Evolutionary conservation across 2,329 filamentous ascomycete genomes (phyloP), one percentile per base, ranked within the genome.

Genomic region (Aureobasidium sp.): DNA sequence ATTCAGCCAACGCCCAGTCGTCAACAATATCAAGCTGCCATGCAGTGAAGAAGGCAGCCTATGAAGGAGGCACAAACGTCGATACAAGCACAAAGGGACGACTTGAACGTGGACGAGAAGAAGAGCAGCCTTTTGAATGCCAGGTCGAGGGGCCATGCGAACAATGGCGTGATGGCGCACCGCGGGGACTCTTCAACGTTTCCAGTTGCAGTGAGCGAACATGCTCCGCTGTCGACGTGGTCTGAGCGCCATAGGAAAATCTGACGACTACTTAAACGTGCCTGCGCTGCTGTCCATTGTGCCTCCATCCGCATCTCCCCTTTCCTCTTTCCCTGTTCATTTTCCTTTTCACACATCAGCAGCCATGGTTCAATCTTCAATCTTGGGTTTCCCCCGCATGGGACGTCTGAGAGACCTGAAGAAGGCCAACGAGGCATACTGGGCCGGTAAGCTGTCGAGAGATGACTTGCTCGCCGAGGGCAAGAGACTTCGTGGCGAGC

Each of bases 341-440:
- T 61, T 63, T 45, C 37, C 15, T 35, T 45, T 53, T 45, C 61
- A 64, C 54, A 63, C 50, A 62, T 58, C 44, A 37, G 52, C 68
- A 73, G 63, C 45, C 59, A 81, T 81, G 79, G 79, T 81, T 62
- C 76, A 79, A 68, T 81, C 79, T 68, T 84, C 94, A 70, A 84
- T 99, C 78, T 88, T 99, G 78, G 94, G 94, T 81, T 99, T 99
- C 86, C 94, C 94, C 78, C 93, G 94, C 76, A 97, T 97, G 90
- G 94, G 94, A 81, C 89, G 85, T 73, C 90, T 95, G 81, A 91
- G 94, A 87, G 94, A 99, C 85, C 87, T 99, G 77, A 99, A 99
- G 89, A 99, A 99, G 87, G 94, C 94, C 75, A 99, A 92, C 70
- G 94, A 99, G 81, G 91, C 93, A 77, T 99, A 88, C 81, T 99